Base-by-base conservation (phyloP, 2,329 filamentous ascomycete species). In the Esteya vermicola region DNA sequence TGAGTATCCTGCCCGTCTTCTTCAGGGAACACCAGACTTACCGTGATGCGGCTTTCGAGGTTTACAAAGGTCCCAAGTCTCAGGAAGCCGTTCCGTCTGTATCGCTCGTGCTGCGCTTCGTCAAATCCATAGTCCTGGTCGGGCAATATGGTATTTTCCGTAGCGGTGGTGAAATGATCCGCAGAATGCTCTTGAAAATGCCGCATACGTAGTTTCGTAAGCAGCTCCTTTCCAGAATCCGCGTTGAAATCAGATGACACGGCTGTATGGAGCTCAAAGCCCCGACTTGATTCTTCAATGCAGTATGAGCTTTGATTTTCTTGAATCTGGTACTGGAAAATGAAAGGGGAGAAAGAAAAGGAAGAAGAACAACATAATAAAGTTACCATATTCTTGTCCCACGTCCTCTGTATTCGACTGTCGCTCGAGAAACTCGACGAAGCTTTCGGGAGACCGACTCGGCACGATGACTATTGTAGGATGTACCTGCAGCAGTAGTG, bases 201-300 rank as follows among this genome's bases (percentile, higher is more conserved):
- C 3, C 62, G 67, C 22, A 76, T 55, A 2, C 68, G 64, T 3
- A 86, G 62, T 31, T 63, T 69, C 9, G 73, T 57, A 4, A 93
- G 63, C 51, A 77, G 85, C 34, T 67, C 73, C 47, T 71, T 78
- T 4, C 80, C 83, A 9, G 65, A 57, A 18, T 80, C 72, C 45
- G 78, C 77, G 28, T 66, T 68, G 54, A 93, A 95, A 36, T 93
- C 84, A 4, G 71, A 65, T 0, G 78, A 75, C 16, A 81, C 75
- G 9, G 85, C 65, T 9, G 77, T 67, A 35, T 86, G 80, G 6
- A 93, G 53, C 23, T 67, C 54, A 48, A 69, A 68, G 3, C 23
- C 6, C 9, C 20, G n/a, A 16, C 20, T 21, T 26, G 4, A 14
- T n/a, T 21, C 36, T 14, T 14, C 18, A 21, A 14, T n/a, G n/a